phyloP scores from a whole-genome alignment of 129 eudicot genomes.

The Arctium minus region DNA sequence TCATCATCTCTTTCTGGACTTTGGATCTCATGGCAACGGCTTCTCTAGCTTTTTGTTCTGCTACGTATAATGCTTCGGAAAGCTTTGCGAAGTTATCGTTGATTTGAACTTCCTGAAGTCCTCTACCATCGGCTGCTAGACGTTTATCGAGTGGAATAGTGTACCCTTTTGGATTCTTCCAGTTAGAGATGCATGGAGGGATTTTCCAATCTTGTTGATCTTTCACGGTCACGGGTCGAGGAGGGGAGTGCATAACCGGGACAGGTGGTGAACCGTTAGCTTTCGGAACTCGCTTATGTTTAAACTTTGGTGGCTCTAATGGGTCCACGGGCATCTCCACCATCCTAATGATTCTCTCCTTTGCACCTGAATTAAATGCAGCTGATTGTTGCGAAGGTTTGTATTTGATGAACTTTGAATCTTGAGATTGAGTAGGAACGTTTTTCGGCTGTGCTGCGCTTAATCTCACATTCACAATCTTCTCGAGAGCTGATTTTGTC shows the following conservation, averaged over 20 bases:
- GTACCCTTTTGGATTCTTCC: constrained; percentile 95
- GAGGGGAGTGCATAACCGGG: constrained; percentile 92
- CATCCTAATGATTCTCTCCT: constrained; percentile 81
- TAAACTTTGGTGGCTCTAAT: constrained; percentile 89
- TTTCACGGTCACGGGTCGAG: constrained; percentile 89
- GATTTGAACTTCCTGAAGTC: constrained; percentile 90
- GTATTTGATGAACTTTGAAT: constrained; percentile 68
- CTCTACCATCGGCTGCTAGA: constrained; percentile 92
- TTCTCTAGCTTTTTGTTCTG: constrained; percentile 88
- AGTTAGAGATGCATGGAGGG: constrained; percentile 90
- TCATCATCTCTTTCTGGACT: constrained; percentile 88
- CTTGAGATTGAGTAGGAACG: constrained; percentile 61
- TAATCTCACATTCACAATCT: constrained; percentile 77
- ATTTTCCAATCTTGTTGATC: constrained; percentile 97
- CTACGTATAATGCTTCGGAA: constrained; percentile 80
- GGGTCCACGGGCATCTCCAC: constrained; percentile 97
- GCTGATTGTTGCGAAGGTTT: constrained; percentile 86
- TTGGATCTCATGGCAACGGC: constrained; percentile 81
- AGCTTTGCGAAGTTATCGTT: constrained; percentile 87
- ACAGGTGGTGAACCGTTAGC: constrained; percentile 95
- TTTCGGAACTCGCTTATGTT: constrained; percentile 89
- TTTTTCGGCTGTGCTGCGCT: constrained; percentile 97
- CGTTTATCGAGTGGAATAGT: constrained; percentile 94
- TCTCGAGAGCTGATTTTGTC: constrained; percentile 78
- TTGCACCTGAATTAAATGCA: constrained; percentile 86